These are phyloP conservation scores for Schizosaccharomyces cryophilus DNA, from an alignment of 805 yeast genomes.

Conservation along the genomic window DNA sequence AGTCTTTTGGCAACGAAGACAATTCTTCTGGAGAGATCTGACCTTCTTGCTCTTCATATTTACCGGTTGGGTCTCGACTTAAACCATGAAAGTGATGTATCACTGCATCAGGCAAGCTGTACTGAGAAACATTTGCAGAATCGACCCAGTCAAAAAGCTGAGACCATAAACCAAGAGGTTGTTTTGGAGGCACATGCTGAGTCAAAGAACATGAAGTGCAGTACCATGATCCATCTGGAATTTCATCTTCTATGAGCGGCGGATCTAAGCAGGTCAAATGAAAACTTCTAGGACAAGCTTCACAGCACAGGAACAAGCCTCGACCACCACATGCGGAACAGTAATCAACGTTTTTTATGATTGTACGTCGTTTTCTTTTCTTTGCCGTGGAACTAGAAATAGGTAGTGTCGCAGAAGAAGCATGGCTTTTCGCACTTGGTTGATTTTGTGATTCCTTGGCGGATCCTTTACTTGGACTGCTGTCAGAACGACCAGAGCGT, in stretches of 20 bases:
- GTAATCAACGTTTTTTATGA: constrained; percentile 47
- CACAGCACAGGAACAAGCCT: constrained; percentile 83
- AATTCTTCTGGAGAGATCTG: background rate
- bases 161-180: constrained; percentile 21
- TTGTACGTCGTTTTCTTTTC: background rate
- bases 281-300: constrained; percentile 72
- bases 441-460: background rate
- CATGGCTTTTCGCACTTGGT: background rate
- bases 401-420: background rate
- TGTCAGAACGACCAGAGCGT: background rate
- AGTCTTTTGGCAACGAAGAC: background rate
- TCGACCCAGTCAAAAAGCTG: constrained; percentile 35
- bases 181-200: constrained; percentile 15
- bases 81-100: constrained; percentile 22
- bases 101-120: constrained; percentile 39
- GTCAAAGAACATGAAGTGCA: constrained; percentile 22
- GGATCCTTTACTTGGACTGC: background rate
- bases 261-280: constrained; percentile 84
- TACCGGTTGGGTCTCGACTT: background rate
- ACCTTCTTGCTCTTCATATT: background rate
- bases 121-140: constrained; percentile 38
- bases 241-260: constrained; percentile 44
- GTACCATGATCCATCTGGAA: constrained; percentile 80
- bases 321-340: constrained; percentile 78
- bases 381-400: background rate